Conservation (phyloP, 352 stramenopile genomes). For the Pythium vanterpoolii region DNA sequence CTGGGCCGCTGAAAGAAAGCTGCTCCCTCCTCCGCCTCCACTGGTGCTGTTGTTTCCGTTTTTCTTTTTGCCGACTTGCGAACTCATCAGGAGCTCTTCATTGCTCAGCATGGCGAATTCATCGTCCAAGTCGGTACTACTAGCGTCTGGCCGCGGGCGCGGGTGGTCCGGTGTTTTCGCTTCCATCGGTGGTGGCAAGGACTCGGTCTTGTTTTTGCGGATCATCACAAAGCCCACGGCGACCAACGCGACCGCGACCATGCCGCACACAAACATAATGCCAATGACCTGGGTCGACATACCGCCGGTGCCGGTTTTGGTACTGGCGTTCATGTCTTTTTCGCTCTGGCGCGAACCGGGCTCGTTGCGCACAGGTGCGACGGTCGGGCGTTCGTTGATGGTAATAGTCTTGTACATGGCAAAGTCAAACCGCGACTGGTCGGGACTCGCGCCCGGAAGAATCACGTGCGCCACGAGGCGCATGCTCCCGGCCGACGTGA, state of each 20-base stretch:
- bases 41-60: conserved; percentile 13
- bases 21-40: not conserved
- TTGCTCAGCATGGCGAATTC: conserved; percentile 83
- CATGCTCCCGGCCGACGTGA: conserved; percentile 44
- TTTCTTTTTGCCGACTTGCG: conserved; percentile 28
- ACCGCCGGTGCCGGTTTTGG: conserved; percentile 20
- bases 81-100: conserved; percentile 57
- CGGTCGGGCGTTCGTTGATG: conserved; percentile 34
- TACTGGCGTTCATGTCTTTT: conserved; percentile 19
- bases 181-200: not conserved
- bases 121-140: conserved; percentile 41
- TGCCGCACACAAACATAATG: conserved; percentile 66
- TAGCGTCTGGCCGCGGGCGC: conserved; percentile 21
- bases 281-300: conserved; percentile 62
- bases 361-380: conserved; percentile 13
- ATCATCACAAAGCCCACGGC: conserved; percentile 66
- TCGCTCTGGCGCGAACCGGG: conserved; percentile 30
- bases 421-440: conserved; percentile 59
- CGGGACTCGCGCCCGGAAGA: conserved; percentile 34
- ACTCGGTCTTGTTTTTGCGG: conserved; percentile 30
- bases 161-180: conserved; percentile 16
- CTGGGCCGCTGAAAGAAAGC: conserved; percentile 37
- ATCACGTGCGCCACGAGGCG: conserved; percentile 61
- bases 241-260: conserved; percentile 58
- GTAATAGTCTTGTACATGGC: conserved; percentile 41